Percentiles rank a stretch among this genome's conserved stretches.
These are phyloP conservation scores for Ensete ventricosum DNA, from an alignment of 176 grass and related monocot genomes.

Conservation along the genomic window DNA sequence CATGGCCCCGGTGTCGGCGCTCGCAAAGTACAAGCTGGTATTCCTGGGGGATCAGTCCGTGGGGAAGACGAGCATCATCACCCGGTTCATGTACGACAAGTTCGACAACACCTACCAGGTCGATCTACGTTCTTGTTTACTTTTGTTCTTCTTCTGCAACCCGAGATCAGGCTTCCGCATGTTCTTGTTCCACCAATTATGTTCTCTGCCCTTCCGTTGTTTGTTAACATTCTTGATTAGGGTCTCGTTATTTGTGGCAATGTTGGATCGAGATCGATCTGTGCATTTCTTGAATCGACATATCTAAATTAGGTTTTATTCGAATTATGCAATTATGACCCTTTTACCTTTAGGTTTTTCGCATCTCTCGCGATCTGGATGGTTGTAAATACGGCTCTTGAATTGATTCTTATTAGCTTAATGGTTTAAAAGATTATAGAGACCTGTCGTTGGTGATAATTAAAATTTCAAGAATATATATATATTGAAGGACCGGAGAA, in stretches of 20 bases:
- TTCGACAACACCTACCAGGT: slow-evolving; percentile 9
- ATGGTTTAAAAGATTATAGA: too few relatives aligned
- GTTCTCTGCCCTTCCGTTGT: background rate
- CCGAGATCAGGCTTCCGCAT: background rate
- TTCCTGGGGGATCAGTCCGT: background rate
- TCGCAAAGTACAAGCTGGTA: background rate
- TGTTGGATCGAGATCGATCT: background rate
- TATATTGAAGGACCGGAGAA: too few relatives aligned
- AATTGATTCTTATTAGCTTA: background rate
- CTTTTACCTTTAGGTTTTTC: background rate
- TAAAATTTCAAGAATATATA: too few relatives aligned
- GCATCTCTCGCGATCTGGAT: background rate
- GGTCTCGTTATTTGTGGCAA: background rate
- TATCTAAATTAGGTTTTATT: background rate
- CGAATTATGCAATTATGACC: background rate
- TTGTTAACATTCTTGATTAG: background rate
- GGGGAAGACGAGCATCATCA: background rate
- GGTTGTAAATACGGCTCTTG: background rate
- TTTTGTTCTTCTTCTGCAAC: background rate
- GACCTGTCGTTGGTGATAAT: too few relatives aligned
- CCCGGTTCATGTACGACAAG: slow-evolving; percentile 5
- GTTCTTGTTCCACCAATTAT: background rate
- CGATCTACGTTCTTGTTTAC: background rate
- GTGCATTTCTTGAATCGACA: background rate
- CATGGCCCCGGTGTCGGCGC: too few relatives aligned